Evolutionary conservation across 805 yeast species (phyloP).

Genomic region (Torulaspora indica): DNA sequence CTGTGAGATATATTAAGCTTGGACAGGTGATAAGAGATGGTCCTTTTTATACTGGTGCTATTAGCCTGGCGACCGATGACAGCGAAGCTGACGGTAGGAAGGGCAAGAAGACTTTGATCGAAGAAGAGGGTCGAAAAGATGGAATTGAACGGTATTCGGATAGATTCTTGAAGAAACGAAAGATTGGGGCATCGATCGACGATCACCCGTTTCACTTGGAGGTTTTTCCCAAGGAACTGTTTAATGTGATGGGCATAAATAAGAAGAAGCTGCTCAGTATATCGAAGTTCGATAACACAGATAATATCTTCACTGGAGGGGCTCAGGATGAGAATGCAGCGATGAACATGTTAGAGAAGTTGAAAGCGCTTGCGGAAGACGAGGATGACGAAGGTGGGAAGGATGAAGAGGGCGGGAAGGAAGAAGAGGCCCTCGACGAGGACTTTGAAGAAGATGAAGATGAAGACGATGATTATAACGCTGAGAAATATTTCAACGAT

Average conservation of each 20-base stretch:
- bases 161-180: conserved; percentile 63
- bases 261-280: conserved; percentile 47
- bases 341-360: conserved; percentile 43
- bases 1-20: conserved; percentile 53
- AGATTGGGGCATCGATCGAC: conserved; percentile 64
- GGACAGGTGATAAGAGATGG: conserved; percentile 55
- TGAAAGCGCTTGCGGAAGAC: conserved; percentile 47
- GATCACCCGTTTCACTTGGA: conserved; percentile 71
- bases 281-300: conserved; percentile 33
- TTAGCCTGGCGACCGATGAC: conserved; percentile 33
- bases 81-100: conserved; percentile 10
- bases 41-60: conserved; percentile 60
- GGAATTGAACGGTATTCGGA: conserved; percentile 82
- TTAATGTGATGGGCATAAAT: conserved; percentile 63
- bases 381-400: conserved; percentile 41
- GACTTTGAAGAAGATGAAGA: conserved; percentile 54
- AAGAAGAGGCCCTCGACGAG: conserved; percentile 43
- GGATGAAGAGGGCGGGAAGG: conserved; percentile 24
- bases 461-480: conserved; percentile 61
- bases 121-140: conserved; percentile 48
- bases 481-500: conserved; percentile 59
- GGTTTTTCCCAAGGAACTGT: conserved; percentile 74
- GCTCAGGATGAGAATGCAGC: conserved; percentile 31
- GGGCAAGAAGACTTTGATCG: conserved; percentile 29
- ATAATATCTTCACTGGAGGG: conserved; percentile 29